Percentiles rank a stretch among this genome's conserved stretches.
Conservation (phyloP, 768 basidiomycete species). For the Tubosaeta sp. region DNA sequence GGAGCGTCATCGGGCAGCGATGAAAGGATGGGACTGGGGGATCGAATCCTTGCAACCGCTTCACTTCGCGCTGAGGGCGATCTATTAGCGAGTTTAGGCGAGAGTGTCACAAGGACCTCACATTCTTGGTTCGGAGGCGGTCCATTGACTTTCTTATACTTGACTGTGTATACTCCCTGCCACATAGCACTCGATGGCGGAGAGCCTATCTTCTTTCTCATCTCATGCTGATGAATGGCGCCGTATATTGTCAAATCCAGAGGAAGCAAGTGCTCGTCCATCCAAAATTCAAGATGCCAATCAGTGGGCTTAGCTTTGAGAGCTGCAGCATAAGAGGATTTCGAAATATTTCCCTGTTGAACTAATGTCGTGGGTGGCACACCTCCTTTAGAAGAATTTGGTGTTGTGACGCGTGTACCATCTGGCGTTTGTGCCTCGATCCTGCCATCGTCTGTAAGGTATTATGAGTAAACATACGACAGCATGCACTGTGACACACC, state of each 20-base stretch:
- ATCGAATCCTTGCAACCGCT: slow-evolving; percentile 48
- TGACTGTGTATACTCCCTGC: slow-evolving; percentile 88
- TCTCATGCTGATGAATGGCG: slow-evolving; percentile 89
- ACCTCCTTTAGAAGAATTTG: slow-evolving; percentile 54
- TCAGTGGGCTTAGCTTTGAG: slow-evolving; percentile 90
- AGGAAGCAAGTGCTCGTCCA: slow-evolving; percentile 83
- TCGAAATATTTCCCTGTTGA: slow-evolving; percentile 31
- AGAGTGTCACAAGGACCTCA: slow-evolving; percentile 30
- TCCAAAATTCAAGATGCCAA: slow-evolving; percentile 95
- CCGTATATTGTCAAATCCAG: slow-evolving; percentile 94
- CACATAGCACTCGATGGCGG: slow-evolving; percentile 73
- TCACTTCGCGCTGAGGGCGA: slow-evolving; percentile 31
- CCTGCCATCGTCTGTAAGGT: slow-evolving; percentile 72
- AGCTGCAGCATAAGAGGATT: slow-evolving; percentile 88
- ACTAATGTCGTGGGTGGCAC: slow-evolving; percentile 31
- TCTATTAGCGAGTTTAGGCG: slow-evolving; percentile 7
- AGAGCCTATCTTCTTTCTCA: slow-evolving; percentile 64
- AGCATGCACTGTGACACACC: slow-evolving; percentile 40
- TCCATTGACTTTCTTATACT: slow-evolving; percentile 88
- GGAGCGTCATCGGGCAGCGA: slow-evolving; percentile 82
- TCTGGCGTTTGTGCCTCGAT: slow-evolving; percentile 96
- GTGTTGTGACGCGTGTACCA: slow-evolving; percentile 91
- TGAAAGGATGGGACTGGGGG: slow-evolving; percentile 64
- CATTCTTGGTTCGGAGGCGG: slow-evolving; percentile 64
- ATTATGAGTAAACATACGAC: slow-evolving; percentile 5